These are phyloP conservation scores for Nakazawaea laoshanensis DNA, from an alignment of 805 yeast genomes.

Conservation along the genomic window DNA sequence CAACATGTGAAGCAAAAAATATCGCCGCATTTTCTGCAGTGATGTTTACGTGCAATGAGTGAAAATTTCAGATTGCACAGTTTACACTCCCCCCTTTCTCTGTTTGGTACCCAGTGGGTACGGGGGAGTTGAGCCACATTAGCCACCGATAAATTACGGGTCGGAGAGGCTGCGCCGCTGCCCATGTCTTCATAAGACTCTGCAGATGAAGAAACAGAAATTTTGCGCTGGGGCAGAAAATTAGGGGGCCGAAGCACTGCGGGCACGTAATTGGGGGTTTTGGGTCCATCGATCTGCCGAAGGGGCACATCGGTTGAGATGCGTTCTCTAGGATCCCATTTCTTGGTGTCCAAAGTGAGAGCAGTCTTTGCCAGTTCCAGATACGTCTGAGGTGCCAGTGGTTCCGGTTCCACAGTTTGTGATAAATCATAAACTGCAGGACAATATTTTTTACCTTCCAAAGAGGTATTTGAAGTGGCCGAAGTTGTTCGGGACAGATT, in stretches of 20 bases:
- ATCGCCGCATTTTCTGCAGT: conserved; percentile 44
- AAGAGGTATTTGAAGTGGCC: conserved; percentile 9
- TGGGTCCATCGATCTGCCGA: conserved; percentile 38
- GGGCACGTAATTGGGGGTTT: conserved; percentile 39
- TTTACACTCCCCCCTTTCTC: conserved; percentile 26
- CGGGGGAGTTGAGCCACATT: conserved; percentile 33
- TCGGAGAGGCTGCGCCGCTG: background rate
- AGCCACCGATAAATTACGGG: background rate
- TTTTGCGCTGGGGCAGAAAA: conserved; percentile 4
- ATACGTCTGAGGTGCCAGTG: conserved; percentile 4
- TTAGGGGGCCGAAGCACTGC: conserved; percentile 39
- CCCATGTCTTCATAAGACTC: background rate
- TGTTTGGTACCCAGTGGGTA: conserved; percentile 44
- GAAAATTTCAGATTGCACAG: conserved; percentile 19
- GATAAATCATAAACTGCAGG: conserved; percentile 42
- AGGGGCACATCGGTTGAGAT: conserved; percentile 13
- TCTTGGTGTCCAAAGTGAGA: conserved; percentile 1
- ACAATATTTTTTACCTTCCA: conserved; percentile 17
- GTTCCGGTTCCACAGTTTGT: conserved; percentile 18
- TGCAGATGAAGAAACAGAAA: conserved; percentile 5
- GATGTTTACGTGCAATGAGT: conserved; percentile 31
- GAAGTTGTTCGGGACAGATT: conserved; percentile 11
- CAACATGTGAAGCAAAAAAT: conserved; percentile 31
- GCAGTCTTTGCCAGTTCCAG: conserved; percentile 10
- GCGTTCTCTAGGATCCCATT: conserved; percentile 11